A percentile compares a stretch with the other conserved stretches of the same genome.
Conservation (phyloP, 2,329 filamentous ascomycete species). For the Sporothrix protearum region DNA sequence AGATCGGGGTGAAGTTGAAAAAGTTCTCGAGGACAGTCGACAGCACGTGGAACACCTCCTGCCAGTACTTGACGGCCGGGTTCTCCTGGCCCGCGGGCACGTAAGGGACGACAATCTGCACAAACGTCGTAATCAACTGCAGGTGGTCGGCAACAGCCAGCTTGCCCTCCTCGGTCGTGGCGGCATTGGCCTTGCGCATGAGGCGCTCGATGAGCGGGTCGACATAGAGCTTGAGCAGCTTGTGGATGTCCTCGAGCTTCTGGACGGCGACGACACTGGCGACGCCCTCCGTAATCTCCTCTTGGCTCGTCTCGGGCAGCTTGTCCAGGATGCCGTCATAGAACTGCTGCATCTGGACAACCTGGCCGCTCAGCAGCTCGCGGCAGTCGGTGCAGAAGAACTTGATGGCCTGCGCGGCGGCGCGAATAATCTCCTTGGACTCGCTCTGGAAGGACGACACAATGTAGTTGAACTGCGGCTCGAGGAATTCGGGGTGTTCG, state of each 20-base stretch:
- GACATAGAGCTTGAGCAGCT: constrained; percentile 85
- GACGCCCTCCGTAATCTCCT: constrained; percentile 94
- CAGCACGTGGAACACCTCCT: constrained; percentile 86
- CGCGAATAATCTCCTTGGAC: constrained; percentile 86
- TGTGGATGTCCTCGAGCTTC: constrained; percentile 73
- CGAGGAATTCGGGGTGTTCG: constrained; percentile 85
- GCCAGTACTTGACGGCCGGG: constrained; percentile 92
- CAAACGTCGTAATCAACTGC: constrained; percentile 86
- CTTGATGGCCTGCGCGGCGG: constrained; percentile 89
- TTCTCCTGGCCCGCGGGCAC: constrained; percentile 70
- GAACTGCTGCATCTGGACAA: constrained; percentile 82
- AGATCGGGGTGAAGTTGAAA: constrained; percentile 77
- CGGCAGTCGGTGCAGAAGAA: constrained; percentile 97
- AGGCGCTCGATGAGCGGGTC: constrained; percentile 83
- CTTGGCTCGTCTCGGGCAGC: constrained; percentile 80
- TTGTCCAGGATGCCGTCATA: constrained; percentile 87
- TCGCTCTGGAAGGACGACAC: constrained; percentile 85
- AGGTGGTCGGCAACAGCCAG: constrained; percentile 87
- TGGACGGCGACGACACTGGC: constrained; percentile 88
- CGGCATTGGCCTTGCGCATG: constrained; percentile 81
- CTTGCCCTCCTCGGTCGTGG: constrained; percentile 77
- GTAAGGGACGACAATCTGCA: constrained; percentile 72
- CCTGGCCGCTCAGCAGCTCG: constrained; percentile 76
- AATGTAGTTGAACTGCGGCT: constrained; percentile 92
- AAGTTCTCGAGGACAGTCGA: constrained; percentile 86